Base-by-base conservation (phyloP, 108 stramenopile species). In the Cyclotella atomus region DNA sequence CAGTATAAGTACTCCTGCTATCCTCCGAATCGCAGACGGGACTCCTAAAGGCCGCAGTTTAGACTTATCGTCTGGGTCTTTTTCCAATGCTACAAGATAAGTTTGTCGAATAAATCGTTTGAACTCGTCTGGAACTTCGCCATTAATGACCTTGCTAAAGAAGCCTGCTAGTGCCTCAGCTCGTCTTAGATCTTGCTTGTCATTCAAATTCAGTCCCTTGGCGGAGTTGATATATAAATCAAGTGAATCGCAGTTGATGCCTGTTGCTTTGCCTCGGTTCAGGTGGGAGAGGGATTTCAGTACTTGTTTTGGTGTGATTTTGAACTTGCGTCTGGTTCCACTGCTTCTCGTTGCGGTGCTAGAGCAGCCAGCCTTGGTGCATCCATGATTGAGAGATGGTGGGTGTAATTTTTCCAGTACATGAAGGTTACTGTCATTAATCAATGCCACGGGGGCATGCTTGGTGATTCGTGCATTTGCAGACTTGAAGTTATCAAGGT, bases 21-120 rank as follows among this genome's bases (percentile, higher is more conserved):
- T 55, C 12, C 65, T 36, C 4, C 73, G 53, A 6, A 75, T 65
- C 7, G 73, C 73, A 0, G 73, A 24, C 0, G 73, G 73, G 23
- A 75, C 54, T 21, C 73, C 73, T 14, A 69, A 7, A 17, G 68
- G 68, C 1, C 68, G 52, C 15, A 69, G 68, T 20, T 56, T 54
- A 6, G 52, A 54, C 5, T 23, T 36, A 30, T 69, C 33, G 5
- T 33, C 2, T 23, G 50, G 29, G 32, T 69, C 21, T n/a, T 52
- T 41, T 12, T 41, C 38, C 12, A 41, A 41, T 41, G 38, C 38
- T 9, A 41, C 38, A 9, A 41, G 38, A 12, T 41, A 41, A 9
- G 38, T 41, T 12, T 41, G 7, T 41, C 38, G 38, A 9, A 41
- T 9, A 9, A 41, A 7, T 41, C 9, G 9, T 41, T 41, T 7